Base-by-base conservation (phyloP, 1,284 basidiomycete species). In the Coniferiporia weirii region DNA sequence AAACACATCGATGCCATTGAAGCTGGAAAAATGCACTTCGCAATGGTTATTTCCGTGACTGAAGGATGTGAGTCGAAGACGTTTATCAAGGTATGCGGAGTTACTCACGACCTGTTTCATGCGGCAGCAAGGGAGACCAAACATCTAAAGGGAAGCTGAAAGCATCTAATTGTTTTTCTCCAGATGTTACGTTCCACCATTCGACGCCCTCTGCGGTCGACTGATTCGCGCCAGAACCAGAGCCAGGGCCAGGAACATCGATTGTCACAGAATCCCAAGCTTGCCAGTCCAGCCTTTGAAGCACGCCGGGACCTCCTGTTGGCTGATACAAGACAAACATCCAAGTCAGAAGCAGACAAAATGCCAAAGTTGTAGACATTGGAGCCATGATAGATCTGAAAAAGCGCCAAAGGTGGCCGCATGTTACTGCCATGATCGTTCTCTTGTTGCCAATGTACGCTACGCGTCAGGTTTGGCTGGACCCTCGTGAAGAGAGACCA, bases 221-320 rank as follows among this genome's bases (percentile, higher is more conserved):
- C 35, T 67, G 63, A 44, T 53, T 35, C 27, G 60, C 52, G 52
- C 56, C 38, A 19, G 38, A 45, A 32, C 52, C 38, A 19, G 38
- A 45, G 20, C 46, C 60, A 27, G 55, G 19, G 12, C 51, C 38
- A 6, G 45, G 47, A 46, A 20, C 19, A 46, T 15, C 17, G 17
- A 46, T 12, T 2, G 65, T 44, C 0, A 93, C 76, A 4, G 78
- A 66, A 47, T 92, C 92, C 91, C 91, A 95, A n/a, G 89, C 80
- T 66, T 95, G 93, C 93, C 92, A 95, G 17, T 91, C 91, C n/a
- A 94, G 73, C 52, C 81, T 79, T 66, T 93, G 90, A 7, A 79
- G 72, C 17, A 78, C 70, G 0, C 89, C 89, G 3, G 92, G 91
- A 4, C 87, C 86, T 4, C 79, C 75, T 12, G 80, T 81, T 6